Conservation (phyloP, 169 alveolate genomes). For the Plasmodium chabaudi region DNA sequence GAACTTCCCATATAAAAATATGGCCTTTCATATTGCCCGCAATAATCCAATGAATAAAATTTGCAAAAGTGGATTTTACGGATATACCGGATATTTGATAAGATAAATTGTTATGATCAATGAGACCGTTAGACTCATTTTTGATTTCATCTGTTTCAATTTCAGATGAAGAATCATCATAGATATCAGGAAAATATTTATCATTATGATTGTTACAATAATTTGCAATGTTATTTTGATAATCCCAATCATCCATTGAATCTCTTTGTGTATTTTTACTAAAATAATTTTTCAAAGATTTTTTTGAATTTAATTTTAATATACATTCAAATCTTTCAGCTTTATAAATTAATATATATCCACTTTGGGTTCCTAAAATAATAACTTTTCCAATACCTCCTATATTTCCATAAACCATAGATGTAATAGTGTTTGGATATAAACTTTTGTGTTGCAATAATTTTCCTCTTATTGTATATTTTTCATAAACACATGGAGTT, state of each 20-base stretch:
- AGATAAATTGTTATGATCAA: constrained; percentile 23
- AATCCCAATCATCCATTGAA: constrained; percentile 6
- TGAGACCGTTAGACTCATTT: neutral
- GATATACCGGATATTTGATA: constrained; percentile 74
- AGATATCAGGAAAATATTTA: neutral
- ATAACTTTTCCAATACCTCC: constrained; percentile 84
- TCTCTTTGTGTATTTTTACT: constrained; percentile 1
- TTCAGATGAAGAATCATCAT: neutral
- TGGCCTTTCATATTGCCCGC: constrained; percentile 75
- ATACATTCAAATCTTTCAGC: constrained; percentile 80
- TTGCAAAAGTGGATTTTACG: constrained; percentile 75
- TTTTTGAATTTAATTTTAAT: constrained; percentile 80
- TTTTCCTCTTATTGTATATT: constrained; percentile 56
- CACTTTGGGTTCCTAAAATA: constrained; percentile 84
- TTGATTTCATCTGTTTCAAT: neutral
- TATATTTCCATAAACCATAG: constrained; percentile 81
- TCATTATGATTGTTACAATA: neutral
- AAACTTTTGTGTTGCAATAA: constrained; percentile 82
- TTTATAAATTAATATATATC: constrained; percentile 79
- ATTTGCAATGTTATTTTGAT: constrained; percentile 9
- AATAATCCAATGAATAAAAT: constrained; percentile 74
- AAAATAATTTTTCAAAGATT: constrained; percentile 34
- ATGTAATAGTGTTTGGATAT: constrained; percentile 83
- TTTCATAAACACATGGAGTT: constrained; percentile 77
- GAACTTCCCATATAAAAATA: constrained; percentile 76